Percentiles rank a stretch among this genome's conserved stretches.
These are phyloP conservation scores for Aspergillus flavus DNA, from an alignment of 2,329 filamentous ascomycete species.

Conservation along the genomic window DNA sequence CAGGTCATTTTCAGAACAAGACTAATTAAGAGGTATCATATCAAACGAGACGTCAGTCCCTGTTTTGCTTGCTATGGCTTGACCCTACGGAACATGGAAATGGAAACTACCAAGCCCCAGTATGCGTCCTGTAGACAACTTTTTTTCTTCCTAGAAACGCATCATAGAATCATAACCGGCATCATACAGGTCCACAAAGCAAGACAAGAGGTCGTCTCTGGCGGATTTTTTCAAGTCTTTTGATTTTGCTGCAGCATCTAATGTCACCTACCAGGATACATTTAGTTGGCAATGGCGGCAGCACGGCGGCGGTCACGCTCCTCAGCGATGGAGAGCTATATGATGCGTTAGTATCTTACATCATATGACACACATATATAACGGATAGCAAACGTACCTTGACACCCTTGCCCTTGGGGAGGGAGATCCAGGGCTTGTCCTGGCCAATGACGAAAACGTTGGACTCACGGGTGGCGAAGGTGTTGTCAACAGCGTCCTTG, in stretches of 20 bases:
- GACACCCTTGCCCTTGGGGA: constrained; percentile 99
- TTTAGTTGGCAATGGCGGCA: constrained; percentile 57
- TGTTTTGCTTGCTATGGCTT: constrained; percentile 36
- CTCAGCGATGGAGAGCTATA: constrained; percentile 89
- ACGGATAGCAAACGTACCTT: constrained; percentile 57
- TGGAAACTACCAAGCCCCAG: constrained; percentile 12
- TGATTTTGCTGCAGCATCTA: constrained; percentile 23
- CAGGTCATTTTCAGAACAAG: constrained; percentile 30
- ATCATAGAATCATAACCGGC: constrained; percentile 29
- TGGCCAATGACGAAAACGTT: constrained; percentile 99
- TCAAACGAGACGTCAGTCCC: constrained; percentile 31
- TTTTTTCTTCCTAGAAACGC: constrained; percentile 24
- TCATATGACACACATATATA: background rate
- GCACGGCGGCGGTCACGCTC: constrained; percentile 98
- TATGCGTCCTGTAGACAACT: constrained; percentile 20
- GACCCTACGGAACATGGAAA: constrained; percentile 31
- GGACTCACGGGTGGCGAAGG: constrained; percentile 97
- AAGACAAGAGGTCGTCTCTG: constrained; percentile 41
- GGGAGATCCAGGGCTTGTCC: constrained; percentile 98
- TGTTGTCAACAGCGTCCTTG: constrained; percentile 99
- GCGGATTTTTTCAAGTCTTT: constrained; percentile 34
- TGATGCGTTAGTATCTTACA: constrained; percentile 23
- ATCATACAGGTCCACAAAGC: constrained; percentile 40
- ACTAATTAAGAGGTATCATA: constrained; percentile 36
- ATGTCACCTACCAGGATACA: constrained; percentile 28